Evolutionary conservation across 2,329 filamentous ascomycete species (phyloP), one percentile per base, ranked within the genome.

Genomic region (Parastagonospora nodorum): DNA sequence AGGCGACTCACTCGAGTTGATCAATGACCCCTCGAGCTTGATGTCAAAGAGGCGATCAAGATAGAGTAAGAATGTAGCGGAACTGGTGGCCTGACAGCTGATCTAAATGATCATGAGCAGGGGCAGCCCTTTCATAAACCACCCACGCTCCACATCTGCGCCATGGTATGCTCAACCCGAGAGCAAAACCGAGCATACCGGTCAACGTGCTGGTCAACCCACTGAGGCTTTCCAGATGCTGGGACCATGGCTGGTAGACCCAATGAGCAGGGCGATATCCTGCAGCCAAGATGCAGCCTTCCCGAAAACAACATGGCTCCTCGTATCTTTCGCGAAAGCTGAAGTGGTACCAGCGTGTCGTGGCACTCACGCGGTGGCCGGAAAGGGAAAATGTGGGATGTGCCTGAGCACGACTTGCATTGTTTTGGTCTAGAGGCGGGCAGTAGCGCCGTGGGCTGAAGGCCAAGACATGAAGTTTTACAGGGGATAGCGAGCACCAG

Each of bases 301-400:
- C 38, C 51, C 42, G 6, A 40, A 51, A 46, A 16, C 16, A 39
- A 42, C 37, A 47, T 53, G 51, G 57, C 51, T 30, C n/a, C 45
- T 53, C 54, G 58, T 60, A 58, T 58, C 46, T 42, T 41, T 24
- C 32, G 37, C 41, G 52, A 49, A 35, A 48, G 48, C 48, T 58
- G 47, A 55, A 45, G 45, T 36, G 50, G 62, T 48, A 61, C 51
- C 51, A 58, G 45, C 33, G 32, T 50, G 47, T 59, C 49, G 61
- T 64, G 59, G 57, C 58, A 58, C 49, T 39, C 50, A 48, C 31
- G 50, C 52, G 53, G 52, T 50, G 24, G 41, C 47, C 48, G 9
- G 37, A 57, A 24, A 58, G 14, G 43, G 47, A 53, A 42, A 61
- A 61, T 61, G 44, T 24, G 47, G 40, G 53, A 55, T 60, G 49